Conservation (phyloP, 164 flowering plant species). For the Vitis vinifera region DNA sequence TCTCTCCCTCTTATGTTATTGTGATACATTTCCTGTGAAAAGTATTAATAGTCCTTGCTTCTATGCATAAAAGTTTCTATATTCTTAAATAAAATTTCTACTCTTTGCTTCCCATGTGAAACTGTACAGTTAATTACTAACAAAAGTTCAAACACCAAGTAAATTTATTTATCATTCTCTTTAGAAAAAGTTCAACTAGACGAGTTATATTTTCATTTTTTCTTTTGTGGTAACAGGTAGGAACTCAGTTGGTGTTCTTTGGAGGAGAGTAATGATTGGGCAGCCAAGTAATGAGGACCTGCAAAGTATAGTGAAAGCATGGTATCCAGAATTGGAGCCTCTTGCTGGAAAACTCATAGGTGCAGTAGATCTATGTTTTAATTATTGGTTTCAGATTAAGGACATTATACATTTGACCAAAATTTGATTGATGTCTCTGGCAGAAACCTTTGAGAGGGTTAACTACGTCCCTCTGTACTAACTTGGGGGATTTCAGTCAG, state of each 20-base stretch:
- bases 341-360: conserved; percentile 60
- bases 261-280: conserved; percentile 77
- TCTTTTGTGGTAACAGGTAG: conserved; percentile 35
- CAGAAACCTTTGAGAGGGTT: conserved; percentile 70
- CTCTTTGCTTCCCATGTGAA: too few species aligned
- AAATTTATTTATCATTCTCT: too few species aligned
- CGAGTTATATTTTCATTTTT: too few species aligned
- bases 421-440: conserved; percentile 5
- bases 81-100: too few species aligned
- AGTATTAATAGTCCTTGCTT: too few species aligned
- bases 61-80: too few species aligned
- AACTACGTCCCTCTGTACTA: conserved; percentile 25
- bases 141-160: too few species aligned
- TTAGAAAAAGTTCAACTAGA: too few species aligned
- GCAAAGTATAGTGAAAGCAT: conserved; percentile 45
- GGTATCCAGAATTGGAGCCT: conserved; percentile 63
- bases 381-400: background rate
- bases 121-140: too few species aligned
- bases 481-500: conserved; percentile 32
- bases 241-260: conserved; percentile 45
- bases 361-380: conserved; percentile 10
- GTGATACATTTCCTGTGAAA: too few species aligned
- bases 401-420: conserved; percentile 1
- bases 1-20: too few species aligned
- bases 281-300: conserved; percentile 56